phyloP scores from a whole-genome alignment of 148 eudicot species.

The Talinum fruticosum region DNA sequence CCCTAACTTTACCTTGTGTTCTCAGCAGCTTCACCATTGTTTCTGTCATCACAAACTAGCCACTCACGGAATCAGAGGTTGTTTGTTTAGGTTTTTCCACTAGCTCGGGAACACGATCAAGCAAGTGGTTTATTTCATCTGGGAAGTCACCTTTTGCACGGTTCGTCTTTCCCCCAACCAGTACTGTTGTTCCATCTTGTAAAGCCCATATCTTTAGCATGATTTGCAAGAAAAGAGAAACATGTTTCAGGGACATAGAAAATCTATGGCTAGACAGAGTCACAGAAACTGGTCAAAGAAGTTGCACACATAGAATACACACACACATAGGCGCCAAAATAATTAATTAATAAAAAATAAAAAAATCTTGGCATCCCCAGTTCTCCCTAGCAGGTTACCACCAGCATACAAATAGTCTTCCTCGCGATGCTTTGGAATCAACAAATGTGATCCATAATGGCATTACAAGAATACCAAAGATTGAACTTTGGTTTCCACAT shows the following conservation, averaged over 20 bases:
- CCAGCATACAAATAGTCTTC: no score
- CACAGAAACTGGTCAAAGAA: not conserved
- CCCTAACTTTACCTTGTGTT: conserved; percentile 7
- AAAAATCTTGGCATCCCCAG: no score
- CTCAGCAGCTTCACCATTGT: not conserved
- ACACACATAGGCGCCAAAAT: no score
- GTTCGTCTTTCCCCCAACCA: conserved; percentile 94
- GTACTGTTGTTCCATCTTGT: conserved; percentile 90
- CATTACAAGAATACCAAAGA: not conserved
- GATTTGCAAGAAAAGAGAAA: conserved; percentile 13
- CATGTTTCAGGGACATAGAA: not conserved
- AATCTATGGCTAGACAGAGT: not conserved
- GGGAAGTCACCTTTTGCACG: conserved; percentile 84
- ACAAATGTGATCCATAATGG: not conserved
- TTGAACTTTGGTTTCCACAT: not conserved
- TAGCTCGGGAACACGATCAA: conserved; percentile 83
- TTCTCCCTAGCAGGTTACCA: not conserved
- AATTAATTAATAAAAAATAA: no score
- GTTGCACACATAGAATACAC: not conserved
- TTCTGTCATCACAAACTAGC: conserved; percentile 27
- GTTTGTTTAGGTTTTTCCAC: conserved; percentile 42
- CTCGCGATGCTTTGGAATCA: not conserved
- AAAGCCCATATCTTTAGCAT: conserved; percentile 77
- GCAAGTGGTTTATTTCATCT: conserved; percentile 60
- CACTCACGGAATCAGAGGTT: conserved; percentile 35